Base-by-base conservation (phyloP, 1,284 basidiomycete genomes). In the Apiotrichum siamense region DNA sequence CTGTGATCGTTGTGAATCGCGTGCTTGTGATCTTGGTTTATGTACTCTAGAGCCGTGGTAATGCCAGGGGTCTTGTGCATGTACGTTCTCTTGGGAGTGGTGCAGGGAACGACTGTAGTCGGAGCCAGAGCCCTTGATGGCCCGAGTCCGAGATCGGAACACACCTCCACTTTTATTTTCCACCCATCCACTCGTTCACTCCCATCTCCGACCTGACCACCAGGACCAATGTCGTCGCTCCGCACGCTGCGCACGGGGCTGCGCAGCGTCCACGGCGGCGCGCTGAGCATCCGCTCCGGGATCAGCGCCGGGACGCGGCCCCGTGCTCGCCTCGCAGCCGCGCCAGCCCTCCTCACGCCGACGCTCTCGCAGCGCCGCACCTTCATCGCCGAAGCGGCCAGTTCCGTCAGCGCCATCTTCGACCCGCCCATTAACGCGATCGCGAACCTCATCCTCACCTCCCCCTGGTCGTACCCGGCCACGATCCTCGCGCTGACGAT, bases 401-500 rank as follows among this genome's bases (percentile, higher is more conserved):
- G 20, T 9, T 38, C 23, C 9, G 12, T 13, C 21, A 23, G 21
- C 21, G 37, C 21, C 21, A 24, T 10, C 11, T 42, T 21, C 25
- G 20, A 36, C 7, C 26, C 32, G 13, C 50, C 50, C 1, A 20
- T 43, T n/a, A 21, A 33, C 21, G 11, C 32, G 7, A 52, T 70
- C n/a, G 50, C 61, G 21, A 49, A 63, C 10, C 9, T 60, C 20
- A 52, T 72, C 29, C 54, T 67, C 26, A 32, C 60, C 25, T 47
- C 61, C 5, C 67, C 66, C 2, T 42, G 63, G 18, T 62, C 67
- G 4, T 74, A 74, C 50, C 66, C 76, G 1, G 42, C 66, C 13
- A 73, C 75, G 20, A 77, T 79, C 53, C 68, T 79, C 11, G 52
- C 73, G 25, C 52, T 76, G 38, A 78, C 79, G 2, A 44, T 80